Evolutionary conservation across 2,329 filamentous ascomycete species (phyloP), one percentile per base, ranked within the genome.

Genomic region (Podosphaera fusca): DNA sequence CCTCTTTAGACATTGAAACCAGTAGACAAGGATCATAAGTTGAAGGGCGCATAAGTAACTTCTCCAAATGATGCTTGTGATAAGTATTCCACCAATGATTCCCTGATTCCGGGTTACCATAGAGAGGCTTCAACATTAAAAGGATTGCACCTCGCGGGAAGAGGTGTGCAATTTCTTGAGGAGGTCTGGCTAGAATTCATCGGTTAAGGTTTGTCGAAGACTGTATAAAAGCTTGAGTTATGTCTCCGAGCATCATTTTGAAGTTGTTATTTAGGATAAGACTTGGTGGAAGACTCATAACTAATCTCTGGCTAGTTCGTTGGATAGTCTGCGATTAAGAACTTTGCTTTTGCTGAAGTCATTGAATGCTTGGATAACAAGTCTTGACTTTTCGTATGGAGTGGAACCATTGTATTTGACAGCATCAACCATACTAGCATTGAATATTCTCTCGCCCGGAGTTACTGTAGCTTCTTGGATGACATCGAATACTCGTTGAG

Each of bases 21-120:
- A 56, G 35, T 29, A 56, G 30, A 46, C 55, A 56, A 12, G 55
- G 55, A 35, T 56, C 55, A 46, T 49, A 56, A 21, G 55, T 50
- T 12, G 55, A 56, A 7, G 29, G 40, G 10, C 9, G 8, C 42
- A 56, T 50, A 14, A 10, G 6, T 21, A 56, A 42, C 38, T 38
- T 56, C 9, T 56, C 40, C 12, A 34, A 34, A 34, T 56, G 55
- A 46, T 56, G 55, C 35, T 34, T 21, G 36, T 47, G 21, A 35
- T 56, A 56, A 2, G 55, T 56, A n/a, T 30, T n/a, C 14, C 7
- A 56, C 55, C 45, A 50, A 36, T 50, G 55, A 29, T 45, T 50
- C 50, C 55, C 55, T 56, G 55, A 8, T 34, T 56, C 55, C 7
- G 55, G 40, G 14, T 49, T 14, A 35, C 31, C 45, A 34, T 56